Evolutionary conservation across 441 rosid species (phyloP).

Genomic region (Gossypium aridum): DNA sequence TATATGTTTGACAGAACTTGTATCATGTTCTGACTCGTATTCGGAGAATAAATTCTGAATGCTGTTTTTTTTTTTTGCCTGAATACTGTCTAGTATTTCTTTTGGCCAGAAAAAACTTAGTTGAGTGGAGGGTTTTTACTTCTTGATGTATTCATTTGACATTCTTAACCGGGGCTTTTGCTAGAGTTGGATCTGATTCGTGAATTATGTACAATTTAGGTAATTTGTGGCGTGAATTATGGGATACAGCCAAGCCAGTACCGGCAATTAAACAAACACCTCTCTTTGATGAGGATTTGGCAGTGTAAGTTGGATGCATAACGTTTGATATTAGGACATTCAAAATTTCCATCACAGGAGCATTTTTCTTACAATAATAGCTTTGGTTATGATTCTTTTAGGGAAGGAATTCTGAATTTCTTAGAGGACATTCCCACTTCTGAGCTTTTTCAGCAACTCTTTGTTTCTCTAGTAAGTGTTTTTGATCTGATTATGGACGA

Average conservation of each 20-base stretch:
- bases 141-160: neutral
- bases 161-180: slow-evolving; percentile 1
- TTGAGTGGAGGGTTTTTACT: neutral
- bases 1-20: neutral
- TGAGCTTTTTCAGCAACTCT: slow-evolving; percentile 75
- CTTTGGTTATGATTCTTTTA: slow-evolving; percentile 28
- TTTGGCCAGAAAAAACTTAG: neutral
- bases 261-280: slow-evolving; percentile 94
- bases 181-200: slow-evolving; percentile 2
- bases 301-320: slow-evolving; percentile 60
- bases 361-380: slow-evolving; percentile 15
- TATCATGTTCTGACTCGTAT: neutral
- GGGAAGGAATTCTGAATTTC: slow-evolving; percentile 78
- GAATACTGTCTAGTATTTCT: neutral
- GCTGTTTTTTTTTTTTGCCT: neutral
- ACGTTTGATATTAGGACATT: neutral
- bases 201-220: slow-evolving; percentile 38
- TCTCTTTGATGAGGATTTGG: slow-evolving; percentile 88
- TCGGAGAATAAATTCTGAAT: neutral
- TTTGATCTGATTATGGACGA: neutral
- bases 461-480: slow-evolving; percentile 70
- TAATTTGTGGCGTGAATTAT: slow-evolving; percentile 91
- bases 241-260: slow-evolving; percentile 83
- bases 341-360: slow-evolving; percentile 2
- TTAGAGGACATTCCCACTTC: slow-evolving; percentile 70